A percentile compares a stretch with the other conserved stretches of the same genome.
Evolutionary conservation across 2,329 filamentous ascomycete species (phyloP).

Genomic region (Cadophora sp.): DNA sequence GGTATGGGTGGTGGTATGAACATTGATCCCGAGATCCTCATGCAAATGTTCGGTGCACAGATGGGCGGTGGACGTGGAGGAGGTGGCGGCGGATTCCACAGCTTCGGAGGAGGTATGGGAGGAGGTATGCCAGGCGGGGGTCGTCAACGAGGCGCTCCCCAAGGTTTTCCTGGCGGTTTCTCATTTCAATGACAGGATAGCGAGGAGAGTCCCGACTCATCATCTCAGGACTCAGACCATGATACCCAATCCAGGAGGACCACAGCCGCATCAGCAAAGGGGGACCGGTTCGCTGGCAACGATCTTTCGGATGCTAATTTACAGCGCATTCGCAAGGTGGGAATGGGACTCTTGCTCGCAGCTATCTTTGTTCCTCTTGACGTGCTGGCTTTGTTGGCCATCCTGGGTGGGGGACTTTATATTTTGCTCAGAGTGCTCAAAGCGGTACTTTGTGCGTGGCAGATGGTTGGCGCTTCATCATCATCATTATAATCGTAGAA

Average conservation of each 20-base stretch:
- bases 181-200: slow-evolving; percentile 58
- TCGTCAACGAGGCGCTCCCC: slow-evolving; percentile 39
- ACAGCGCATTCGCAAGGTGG: slow-evolving; percentile 37
- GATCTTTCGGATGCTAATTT: slow-evolving; percentile 32
- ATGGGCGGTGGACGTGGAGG: slow-evolving; percentile 53
- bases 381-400: slow-evolving; percentile 38
- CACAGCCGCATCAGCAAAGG: background rate
- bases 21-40: slow-evolving; percentile 45
- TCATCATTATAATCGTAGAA: slow-evolving; percentile 33
- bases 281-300: slow-evolving; percentile 16
- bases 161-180: slow-evolving; percentile 60
- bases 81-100: slow-evolving; percentile 54
- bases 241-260: slow-evolving; percentile 13
- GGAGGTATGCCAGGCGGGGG: slow-evolving; percentile 55
- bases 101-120: slow-evolving; percentile 60
- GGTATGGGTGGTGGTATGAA: slow-evolving; percentile 58
- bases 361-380: slow-evolving; percentile 43
- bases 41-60: slow-evolving; percentile 46
- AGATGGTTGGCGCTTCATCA: slow-evolving; percentile 30
- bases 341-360: slow-evolving; percentile 41
- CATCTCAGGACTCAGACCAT: slow-evolving; percentile 24
- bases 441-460: slow-evolving; percentile 35
- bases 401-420: slow-evolving; percentile 37
- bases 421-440: slow-evolving; percentile 40
- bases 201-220: slow-evolving; percentile 28